Evolutionary conservation across 495 filamentous ascomycete genomes (phyloP).

Genomic region (Lasiosphaeria ovina): DNA sequence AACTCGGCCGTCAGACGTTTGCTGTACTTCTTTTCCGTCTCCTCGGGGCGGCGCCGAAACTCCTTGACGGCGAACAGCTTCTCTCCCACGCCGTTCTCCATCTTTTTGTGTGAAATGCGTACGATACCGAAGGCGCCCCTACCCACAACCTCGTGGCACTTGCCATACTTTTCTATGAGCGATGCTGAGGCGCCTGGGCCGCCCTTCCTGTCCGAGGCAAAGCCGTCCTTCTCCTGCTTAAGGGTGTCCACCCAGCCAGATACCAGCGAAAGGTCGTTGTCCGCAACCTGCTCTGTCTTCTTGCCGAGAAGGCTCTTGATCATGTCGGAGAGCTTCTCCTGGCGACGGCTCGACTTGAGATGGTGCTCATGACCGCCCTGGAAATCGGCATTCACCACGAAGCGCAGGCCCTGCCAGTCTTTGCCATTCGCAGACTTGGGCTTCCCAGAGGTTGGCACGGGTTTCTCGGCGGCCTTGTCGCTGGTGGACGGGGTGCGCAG

Average conservation of each 20-base stretch:
- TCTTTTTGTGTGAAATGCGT: slow-evolving; percentile 94
- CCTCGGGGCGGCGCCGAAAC: slow-evolving; percentile 89
- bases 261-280: slow-evolving; percentile 87
- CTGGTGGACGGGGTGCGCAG: slow-evolving; percentile 31
- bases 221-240: slow-evolving; percentile 77
- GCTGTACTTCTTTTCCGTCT: slow-evolving; percentile 94
- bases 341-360: slow-evolving; percentile 80
- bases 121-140: slow-evolving; percentile 97
- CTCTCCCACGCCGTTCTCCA: slow-evolving; percentile 78
- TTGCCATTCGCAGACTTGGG: slow-evolving; percentile 27
- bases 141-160: slow-evolving; percentile 98
- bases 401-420: slow-evolving; percentile 39
- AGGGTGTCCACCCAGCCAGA: slow-evolving; percentile 95
- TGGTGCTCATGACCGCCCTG: slow-evolving; percentile 77
- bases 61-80: slow-evolving; percentile 98
- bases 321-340: slow-evolving; percentile 94
- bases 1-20: slow-evolving; percentile 98
- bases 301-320: slow-evolving; percentile 79
- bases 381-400: slow-evolving; percentile 37
- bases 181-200: slow-evolving; percentile 74
- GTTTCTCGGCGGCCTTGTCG: slow-evolving; percentile 25
- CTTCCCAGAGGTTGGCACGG: slow-evolving; percentile 13
- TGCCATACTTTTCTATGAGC: slow-evolving; percentile 95
- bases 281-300: slow-evolving; percentile 67
- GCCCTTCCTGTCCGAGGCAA: slow-evolving; percentile 68